Evolutionary conservation across 129 eudicot species (phyloP), one percentile per base, ranked within the genome.

Genomic region (Calendula officinalis): DNA sequence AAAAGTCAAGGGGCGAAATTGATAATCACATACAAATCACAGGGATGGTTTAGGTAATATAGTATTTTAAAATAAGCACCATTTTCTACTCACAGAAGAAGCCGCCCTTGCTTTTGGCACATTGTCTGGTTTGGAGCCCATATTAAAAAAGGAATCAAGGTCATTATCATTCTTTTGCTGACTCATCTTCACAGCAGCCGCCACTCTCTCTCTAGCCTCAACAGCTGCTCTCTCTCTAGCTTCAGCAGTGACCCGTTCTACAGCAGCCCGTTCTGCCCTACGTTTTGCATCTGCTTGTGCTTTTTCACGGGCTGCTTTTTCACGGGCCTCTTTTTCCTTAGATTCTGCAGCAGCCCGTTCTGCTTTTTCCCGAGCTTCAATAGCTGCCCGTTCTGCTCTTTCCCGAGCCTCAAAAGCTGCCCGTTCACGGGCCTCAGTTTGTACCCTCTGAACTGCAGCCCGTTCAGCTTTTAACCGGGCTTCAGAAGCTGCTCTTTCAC

Each of bases 341-440:
- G n/a, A n/a, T 41, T 88, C 95, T 50, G 74, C 85, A 39, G 86
- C 88, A 67, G 88, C 82, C 58, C 89, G 80, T 67, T 86, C 88
- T 32, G 94, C 83, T 73, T 86, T 85, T 70, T 83, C 95, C 60
- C 60, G 76, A 59, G 95, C 88, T 68, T 87, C 95, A 8, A 81
- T 62, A 46, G 86, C 95, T n/a, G 86, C 95, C 61, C 70, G 79
- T 68, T 87, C 97, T 42, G 97, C 95, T 75, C 89, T 81, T 63
- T 73, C 91, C 67, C 70, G 82, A 36, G 97, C 97, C 46, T 79
- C 97, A 17, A 72, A 75, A 56, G 95, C 92, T 8, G 97, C 97
- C 59, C 97, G 80, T 72, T 84, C 95, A 77, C 97, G 97, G 12
- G 97, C 97, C 80, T 91, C 97, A n/a, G 88, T 84, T 67, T 91